Percentiles rank a stretch among this genome's conserved stretches.
phyloP scores from a whole-genome alignment of 805 yeast genomes.

The Suhomyces faveliae region DNA sequence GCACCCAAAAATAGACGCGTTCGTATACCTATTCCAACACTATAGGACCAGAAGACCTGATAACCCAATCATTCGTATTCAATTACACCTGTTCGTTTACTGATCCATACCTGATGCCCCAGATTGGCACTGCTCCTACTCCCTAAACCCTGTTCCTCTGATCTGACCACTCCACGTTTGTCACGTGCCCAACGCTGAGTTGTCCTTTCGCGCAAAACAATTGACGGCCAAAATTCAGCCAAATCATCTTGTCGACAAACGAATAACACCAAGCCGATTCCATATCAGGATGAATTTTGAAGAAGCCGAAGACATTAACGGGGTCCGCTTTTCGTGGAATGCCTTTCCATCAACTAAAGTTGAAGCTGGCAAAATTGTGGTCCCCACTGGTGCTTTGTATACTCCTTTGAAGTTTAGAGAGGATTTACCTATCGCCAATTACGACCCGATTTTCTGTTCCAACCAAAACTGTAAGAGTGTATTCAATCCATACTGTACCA shows the following conservation, averaged over 20 bases:
- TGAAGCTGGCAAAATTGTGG: constrained; percentile 88
- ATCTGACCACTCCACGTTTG: background rate
- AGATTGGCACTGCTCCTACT: too few species aligned
- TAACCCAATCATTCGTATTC: too few species aligned
- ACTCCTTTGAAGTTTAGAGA: constrained; percentile 87
- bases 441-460: constrained; percentile 84
- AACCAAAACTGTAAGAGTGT: constrained; percentile 76
- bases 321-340: constrained; percentile 51
- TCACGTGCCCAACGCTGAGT: constrained; percentile 9
- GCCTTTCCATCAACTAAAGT: constrained; percentile 84
- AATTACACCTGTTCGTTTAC: too few species aligned
- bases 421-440: constrained; percentile 72
- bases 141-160: background rate
- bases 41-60: too few species aligned
- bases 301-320: constrained; percentile 45
- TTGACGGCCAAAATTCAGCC: constrained; percentile 7
- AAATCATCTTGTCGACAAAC: background rate
- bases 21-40: too few species aligned
- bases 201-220: constrained; percentile 10
- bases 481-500: constrained; percentile 80
- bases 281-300: constrained; percentile 35
- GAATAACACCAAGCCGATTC: background rate
- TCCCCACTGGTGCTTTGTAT: constrained; percentile 91
- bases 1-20: too few species aligned
- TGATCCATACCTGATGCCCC: too few species aligned